A percentile compares a stretch with the other conserved stretches of the same genome.
These are phyloP conservation scores for Pyrus hybrid DNA, from an alignment of 331 rosid genomes.

Conservation along the genomic window DNA sequence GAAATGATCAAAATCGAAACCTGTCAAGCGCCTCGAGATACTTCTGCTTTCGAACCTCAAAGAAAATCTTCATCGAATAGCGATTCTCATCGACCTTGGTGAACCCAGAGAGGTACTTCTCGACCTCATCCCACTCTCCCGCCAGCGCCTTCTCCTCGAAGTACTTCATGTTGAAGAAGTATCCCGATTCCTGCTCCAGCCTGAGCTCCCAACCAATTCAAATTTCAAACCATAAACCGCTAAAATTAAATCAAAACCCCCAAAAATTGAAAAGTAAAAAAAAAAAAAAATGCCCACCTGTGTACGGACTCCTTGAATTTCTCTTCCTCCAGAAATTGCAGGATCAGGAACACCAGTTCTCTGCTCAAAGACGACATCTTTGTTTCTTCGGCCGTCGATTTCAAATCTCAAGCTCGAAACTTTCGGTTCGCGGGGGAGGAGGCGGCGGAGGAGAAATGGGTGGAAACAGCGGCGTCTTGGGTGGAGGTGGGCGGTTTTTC, in stretches of 20 bases:
- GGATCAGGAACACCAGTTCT: constrained; percentile 41
- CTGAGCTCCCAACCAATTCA: constrained; percentile 18
- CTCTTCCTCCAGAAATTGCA: constrained; percentile 56
- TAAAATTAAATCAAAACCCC: neutral
- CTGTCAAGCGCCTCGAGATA: constrained; percentile 58
- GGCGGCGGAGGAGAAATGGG: neutral
- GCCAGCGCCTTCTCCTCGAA: constrained; percentile 40
- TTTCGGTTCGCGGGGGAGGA: neutral
- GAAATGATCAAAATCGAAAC: constrained; percentile 8
- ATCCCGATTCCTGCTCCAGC: constrained; percentile 51
- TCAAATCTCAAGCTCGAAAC: neutral
- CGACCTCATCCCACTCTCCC: constrained; percentile 57
- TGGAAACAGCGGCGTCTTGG: constrained; percentile 4
- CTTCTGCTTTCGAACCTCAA: constrained; percentile 56
- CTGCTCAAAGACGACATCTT: constrained; percentile 47
- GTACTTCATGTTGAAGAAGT: constrained; percentile 45
- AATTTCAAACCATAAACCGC: neutral
- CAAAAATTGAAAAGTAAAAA: neutral
- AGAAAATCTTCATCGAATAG: constrained; percentile 47
- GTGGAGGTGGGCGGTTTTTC: neutral
- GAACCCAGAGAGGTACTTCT: constrained; percentile 46
- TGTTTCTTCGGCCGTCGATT: neutral
- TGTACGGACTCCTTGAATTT: constrained; percentile 41
- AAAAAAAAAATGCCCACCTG: constrained; percentile 19
- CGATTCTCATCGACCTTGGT: constrained; percentile 45